Evolutionary conservation across 2,329 filamentous ascomycete species (phyloP).

Genomic region (Orbilia oligospora): DNA sequence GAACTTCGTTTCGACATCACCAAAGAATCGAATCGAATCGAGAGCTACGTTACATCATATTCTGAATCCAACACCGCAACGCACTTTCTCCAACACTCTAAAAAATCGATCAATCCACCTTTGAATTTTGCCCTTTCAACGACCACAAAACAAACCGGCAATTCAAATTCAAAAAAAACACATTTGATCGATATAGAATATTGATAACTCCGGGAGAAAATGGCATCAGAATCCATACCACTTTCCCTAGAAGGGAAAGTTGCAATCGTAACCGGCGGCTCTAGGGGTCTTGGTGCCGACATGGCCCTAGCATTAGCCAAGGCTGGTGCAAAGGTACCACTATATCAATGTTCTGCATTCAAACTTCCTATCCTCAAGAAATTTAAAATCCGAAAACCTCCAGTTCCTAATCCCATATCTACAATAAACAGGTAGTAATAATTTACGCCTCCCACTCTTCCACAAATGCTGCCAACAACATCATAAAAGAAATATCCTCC

Average conservation of each 20-base stretch:
- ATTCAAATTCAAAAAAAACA: too few species aligned
- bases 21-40: too few species aligned
- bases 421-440: constrained; percentile 45
- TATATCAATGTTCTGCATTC: too few species aligned
- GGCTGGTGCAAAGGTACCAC: constrained; percentile 53
- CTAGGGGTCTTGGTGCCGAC: constrained; percentile 48
- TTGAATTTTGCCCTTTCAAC: too few species aligned
- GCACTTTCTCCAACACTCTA: constrained; percentile 27
- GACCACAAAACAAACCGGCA: too few species aligned
- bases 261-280: constrained; percentile 56
- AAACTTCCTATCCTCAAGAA: neutral
- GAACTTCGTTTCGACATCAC: too few species aligned
- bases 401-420: neutral
- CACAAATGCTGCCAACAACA: constrained; percentile 16
- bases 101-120: too few species aligned
- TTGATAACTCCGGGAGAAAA: neutral
- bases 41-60: neutral
- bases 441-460: constrained; percentile 46
- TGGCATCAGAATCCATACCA: neutral
- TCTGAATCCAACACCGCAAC: constrained; percentile 46
- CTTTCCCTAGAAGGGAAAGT: constrained; percentile 45
- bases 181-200: too few species aligned
- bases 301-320: constrained; percentile 47
- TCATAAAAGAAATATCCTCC: constrained; percentile 52
- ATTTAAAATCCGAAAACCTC: neutral